Conservation (phyloP, 169 alveolate genomes). For the Ichthyophthirius multifiliis region DNA sequence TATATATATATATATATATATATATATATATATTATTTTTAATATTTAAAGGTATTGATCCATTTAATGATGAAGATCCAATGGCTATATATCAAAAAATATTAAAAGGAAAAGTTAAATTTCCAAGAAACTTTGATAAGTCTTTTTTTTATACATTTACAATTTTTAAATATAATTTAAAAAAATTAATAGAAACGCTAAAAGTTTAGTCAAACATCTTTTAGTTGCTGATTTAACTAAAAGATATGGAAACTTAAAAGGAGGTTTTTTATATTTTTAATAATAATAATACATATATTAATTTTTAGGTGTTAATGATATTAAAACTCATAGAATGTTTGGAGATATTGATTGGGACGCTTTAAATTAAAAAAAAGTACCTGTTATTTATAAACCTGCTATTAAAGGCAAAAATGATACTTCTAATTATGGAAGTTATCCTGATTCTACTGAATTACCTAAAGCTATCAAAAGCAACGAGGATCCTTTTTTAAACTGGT, state of each 20-base stretch:
- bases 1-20: too few relatives aligned
- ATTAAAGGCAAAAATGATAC: conserved; percentile 65
- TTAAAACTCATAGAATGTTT: conserved; percentile 87
- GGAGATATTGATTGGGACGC: conserved; percentile 70
- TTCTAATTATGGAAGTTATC: conserved; percentile 60
- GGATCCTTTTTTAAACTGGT: conserved; percentile 83
- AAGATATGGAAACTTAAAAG: conserved; percentile 86
- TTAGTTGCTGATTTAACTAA: conserved; percentile 87
- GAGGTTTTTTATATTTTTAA: too few relatives aligned
- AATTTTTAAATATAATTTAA: background rate
- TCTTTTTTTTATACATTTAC: too few relatives aligned
- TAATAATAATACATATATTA: too few relatives aligned
- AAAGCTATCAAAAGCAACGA: conserved; percentile 61
- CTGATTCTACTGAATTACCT: conserved; percentile 65
- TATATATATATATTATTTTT: background rate
- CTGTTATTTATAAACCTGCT: conserved; percentile 63
- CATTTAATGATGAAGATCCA: conserved; percentile 97
- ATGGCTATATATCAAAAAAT: conserved; percentile 96
- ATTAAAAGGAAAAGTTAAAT: conserved; percentile 93
- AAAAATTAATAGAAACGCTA: conserved; percentile 65
- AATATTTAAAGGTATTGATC: conserved; percentile 84
- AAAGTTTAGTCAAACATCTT: conserved; percentile 85
- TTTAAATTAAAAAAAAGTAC: conserved; percentile 44
- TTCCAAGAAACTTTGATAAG: conserved; percentile 91
- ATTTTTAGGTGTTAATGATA: conserved; percentile 90